Conservation (phyloP, 306 rosid species). For the Trifolium fragiferum region DNA sequence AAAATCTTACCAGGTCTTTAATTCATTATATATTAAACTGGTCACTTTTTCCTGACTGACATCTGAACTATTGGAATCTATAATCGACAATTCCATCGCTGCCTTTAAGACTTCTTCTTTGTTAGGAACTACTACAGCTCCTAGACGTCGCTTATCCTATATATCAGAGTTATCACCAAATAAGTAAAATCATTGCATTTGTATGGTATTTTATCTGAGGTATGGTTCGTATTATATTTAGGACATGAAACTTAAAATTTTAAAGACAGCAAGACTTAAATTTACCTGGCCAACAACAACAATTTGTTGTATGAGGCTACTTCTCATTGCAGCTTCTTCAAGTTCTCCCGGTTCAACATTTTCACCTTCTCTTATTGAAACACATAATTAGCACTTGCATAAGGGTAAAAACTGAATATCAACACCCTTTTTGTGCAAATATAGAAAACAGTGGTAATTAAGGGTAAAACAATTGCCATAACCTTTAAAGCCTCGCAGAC, state of each 20-base stretch:
- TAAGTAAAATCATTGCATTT: not conserved
- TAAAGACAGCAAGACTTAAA: constrained; percentile 5
- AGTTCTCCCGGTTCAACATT: constrained; percentile 85
- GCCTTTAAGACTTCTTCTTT: constrained; percentile 70
- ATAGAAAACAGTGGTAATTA: not conserved
- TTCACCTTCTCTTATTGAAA: constrained; percentile 69
- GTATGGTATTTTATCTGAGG: not conserved
- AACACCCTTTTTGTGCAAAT: constrained; percentile 10
- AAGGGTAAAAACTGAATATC: not conserved
- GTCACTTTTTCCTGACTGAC: constrained; percentile 57
- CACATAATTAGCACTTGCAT: constrained; percentile 24
- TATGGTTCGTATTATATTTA: constrained; percentile 15
- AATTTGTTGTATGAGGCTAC: constrained; percentile 81
- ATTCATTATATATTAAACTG: constrained; percentile 62
- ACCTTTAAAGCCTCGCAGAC: not conserved
- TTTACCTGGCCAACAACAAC: constrained; percentile 90
- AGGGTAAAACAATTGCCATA: not conserved
- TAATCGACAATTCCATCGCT: constrained; percentile 57
- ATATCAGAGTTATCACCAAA: not conserved
- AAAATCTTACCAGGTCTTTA: constrained; percentile 65
- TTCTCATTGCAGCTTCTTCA: constrained; percentile 92
- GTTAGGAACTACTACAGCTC: constrained; percentile 91
- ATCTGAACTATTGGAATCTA: constrained; percentile 57
- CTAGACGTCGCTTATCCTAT: constrained; percentile 91
- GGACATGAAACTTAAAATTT: constrained; percentile 8